Conservation (phyloP, 176 grass and related monocot genomes). For the Pontederia crassipes region DNA sequence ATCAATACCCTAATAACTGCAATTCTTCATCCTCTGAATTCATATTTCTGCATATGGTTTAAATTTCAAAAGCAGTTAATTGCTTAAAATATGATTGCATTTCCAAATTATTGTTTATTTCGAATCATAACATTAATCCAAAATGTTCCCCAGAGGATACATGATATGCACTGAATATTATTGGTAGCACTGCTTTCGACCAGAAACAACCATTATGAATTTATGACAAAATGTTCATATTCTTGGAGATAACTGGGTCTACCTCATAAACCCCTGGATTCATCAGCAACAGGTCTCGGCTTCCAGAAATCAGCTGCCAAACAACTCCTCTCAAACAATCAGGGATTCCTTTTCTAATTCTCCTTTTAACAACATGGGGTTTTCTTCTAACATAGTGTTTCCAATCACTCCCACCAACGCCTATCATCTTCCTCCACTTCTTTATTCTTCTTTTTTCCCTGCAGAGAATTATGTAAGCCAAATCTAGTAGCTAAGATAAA, state of each 20-base stretch:
- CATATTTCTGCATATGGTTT: too few species aligned
- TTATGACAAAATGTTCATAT: not conserved
- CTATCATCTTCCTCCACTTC: slow-evolving; percentile 99
- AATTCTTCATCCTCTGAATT: too few species aligned
- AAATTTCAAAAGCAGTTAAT: too few species aligned
- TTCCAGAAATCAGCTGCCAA: slow-evolving; percentile 98
- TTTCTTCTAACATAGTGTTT: slow-evolving; percentile 87
- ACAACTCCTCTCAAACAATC: slow-evolving; percentile 94
- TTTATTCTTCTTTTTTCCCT: slow-evolving; percentile 82
- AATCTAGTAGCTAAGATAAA: slow-evolving; percentile 15
- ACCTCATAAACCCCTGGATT: slow-evolving; percentile 96
- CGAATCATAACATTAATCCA: too few species aligned
- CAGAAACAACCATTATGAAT: too few species aligned
- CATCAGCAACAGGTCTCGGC: slow-evolving; percentile 79
- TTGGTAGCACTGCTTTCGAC: too few species aligned
- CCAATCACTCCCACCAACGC: slow-evolving; percentile 85
- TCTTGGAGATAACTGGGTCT: not conserved
- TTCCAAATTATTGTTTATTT: too few species aligned
- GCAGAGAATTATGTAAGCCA: slow-evolving; percentile 10
- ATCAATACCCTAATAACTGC: too few species aligned
- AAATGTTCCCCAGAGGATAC: too few species aligned
- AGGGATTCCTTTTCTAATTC: slow-evolving; percentile 92
- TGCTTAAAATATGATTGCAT: too few species aligned
- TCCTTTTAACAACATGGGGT: slow-evolving; percentile 79
- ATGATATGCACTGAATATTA: too few species aligned